Percentiles rank a stretch among this genome's conserved stretches.
Conservation (phyloP, 305 asterid genomes). For the Ilex paraguariensis region DNA sequence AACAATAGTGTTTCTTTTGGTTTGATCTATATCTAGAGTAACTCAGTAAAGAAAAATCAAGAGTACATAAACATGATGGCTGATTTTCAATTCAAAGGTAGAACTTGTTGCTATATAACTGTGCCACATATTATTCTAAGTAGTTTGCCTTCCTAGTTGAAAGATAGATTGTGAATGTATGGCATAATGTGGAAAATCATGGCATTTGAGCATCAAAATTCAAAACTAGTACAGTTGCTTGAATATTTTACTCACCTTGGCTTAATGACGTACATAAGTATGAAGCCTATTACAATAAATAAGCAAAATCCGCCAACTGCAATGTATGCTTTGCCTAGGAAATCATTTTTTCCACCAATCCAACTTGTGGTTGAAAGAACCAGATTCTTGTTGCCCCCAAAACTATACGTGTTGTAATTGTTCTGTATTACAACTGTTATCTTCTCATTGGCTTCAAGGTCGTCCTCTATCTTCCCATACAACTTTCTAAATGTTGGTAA, state of each 20-base stretch:
- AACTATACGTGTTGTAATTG: constrained; percentile 71
- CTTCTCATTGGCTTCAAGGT: constrained; percentile 61
- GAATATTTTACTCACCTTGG: constrained; percentile 49
- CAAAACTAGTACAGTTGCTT: neutral
- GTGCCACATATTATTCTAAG: no score
- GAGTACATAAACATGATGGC: no score
- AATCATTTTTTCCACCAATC: constrained; percentile 85
- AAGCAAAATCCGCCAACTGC: constrained; percentile 68
- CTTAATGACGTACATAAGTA: constrained; percentile 52
- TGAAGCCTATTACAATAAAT: constrained; percentile 47
- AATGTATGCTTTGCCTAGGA: constrained; percentile 60
- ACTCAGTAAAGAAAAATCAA: no score
- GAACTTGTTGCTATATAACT: no score
- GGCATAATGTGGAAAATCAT: neutral
- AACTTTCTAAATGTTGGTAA: constrained; percentile 68
- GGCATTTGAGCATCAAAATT: neutral
- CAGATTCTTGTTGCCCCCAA: constrained; percentile 61
- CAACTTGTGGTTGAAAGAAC: constrained; percentile 81
- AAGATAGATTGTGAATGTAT: neutral
- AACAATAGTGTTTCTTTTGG: no score
- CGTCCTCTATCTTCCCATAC: constrained; percentile 68
- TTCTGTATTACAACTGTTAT: constrained; percentile 60
- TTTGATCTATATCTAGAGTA: no score
- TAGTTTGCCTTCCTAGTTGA: no score
- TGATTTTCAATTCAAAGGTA: no score